Conservation (phyloP, 257 asterid genomes). For the Nicotiana paniculata region DNA sequence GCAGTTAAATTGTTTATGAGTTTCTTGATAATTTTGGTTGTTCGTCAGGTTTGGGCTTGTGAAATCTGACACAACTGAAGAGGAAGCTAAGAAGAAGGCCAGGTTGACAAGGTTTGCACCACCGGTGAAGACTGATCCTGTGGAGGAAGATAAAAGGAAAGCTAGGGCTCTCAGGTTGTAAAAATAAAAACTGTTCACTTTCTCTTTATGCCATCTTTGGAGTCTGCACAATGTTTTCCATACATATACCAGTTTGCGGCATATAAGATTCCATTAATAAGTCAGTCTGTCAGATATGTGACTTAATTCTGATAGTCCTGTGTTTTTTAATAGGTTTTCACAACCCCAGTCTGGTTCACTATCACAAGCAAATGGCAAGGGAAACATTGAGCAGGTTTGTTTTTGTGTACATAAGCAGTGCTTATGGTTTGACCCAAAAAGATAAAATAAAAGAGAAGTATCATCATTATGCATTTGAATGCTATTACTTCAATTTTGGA, state of each 20-base stretch:
- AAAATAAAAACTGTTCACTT: slow-evolving; percentile 5
- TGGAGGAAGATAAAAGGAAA: slow-evolving; percentile 91
- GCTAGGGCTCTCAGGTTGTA: slow-evolving; percentile 84
- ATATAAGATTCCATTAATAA: background rate
- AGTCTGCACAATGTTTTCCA: background rate
- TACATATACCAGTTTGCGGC: background rate
- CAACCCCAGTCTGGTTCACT: slow-evolving; percentile 31
- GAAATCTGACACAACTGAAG: slow-evolving; percentile 48
- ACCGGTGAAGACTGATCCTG: slow-evolving; percentile 37
- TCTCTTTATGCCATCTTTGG: background rate
- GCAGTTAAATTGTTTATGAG: background rate
- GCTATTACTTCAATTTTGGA: background rate
- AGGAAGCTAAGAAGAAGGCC: slow-evolving; percentile 81
- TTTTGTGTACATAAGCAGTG: background rate
- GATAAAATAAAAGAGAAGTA: background rate
- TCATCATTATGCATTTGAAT: background rate
- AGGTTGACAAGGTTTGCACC: slow-evolving; percentile 82
- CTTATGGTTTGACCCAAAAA: background rate
- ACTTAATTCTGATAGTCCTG: background rate
- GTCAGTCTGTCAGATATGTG: background rate
- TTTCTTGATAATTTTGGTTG: background rate
- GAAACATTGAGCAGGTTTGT: slow-evolving; percentile 31
- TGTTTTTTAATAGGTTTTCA: slow-evolving; percentile 34
- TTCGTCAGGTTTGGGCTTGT: slow-evolving; percentile 65
- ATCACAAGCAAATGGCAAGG: slow-evolving; percentile 23